Base-by-base conservation (phyloP, 2,329 filamentous ascomycete species). In the Scedosporium apiospermum region DNA sequence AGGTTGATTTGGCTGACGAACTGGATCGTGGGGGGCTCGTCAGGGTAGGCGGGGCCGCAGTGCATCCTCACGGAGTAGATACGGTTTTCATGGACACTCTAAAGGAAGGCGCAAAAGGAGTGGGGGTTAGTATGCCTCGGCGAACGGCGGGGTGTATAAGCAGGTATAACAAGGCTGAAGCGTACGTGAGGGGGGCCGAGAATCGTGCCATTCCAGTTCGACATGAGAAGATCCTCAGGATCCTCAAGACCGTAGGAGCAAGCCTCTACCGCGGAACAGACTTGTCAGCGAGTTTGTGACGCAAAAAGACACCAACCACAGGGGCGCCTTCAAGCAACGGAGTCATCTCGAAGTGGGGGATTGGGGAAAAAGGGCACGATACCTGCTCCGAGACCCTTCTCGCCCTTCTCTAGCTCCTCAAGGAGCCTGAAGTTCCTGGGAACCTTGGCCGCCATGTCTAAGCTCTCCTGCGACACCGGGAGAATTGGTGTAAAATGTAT, bases 21-120 rank as follows among this genome's bases (percentile, higher is more conserved):
- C 71, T 93, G 88, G 71, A 99, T 90, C 60, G 88, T 87, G 0
- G 95, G 95, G 57, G 95, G 95, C 65, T 85, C 80, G 73, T 96
- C 92, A 61, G 95, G 95, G 75, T 99, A 99, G 63, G 90, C 81
- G 58, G 87, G 82, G 65, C 92, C 93, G 79, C 95, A 99, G 79
- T 96, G 89, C 80, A 99, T 96, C 77, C 93, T 96, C 70, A 99
- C 84, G 69, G 91, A 96, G 82, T 99, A 99, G 79, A 99, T 99
- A 71, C 95, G 90, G 78, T 99, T 99, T 82, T 99, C 95, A 75
- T 98, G 93, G 65, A 88, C 92, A 76, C 92, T 96, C 90, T 95
- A 71, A 51, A 49, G 12, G 1, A 23, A n/a, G 46, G 10, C 34
- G 34, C 12, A 14, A 38, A 38, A 12, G 44, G 46, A 44, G 49